phyloP scores from a whole-genome alignment of 805 yeast species.

The Hanseniaspora clermontiae region DNA sequence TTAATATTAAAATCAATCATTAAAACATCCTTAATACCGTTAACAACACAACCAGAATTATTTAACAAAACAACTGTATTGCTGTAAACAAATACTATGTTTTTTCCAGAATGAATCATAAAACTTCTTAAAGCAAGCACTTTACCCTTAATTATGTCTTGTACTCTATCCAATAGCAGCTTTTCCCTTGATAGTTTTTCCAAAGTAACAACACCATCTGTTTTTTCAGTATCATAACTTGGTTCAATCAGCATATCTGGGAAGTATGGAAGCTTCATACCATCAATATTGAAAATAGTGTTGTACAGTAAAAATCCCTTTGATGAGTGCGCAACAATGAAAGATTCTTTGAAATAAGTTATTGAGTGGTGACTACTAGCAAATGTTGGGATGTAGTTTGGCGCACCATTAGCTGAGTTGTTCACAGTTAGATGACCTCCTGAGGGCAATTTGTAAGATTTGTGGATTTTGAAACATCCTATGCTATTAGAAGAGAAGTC shows the following conservation, averaged over 20 bases:
- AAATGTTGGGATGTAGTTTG: neutral
- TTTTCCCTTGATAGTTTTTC: conserved; percentile 23
- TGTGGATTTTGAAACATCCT: conserved; percentile 32
- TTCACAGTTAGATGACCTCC: conserved; percentile 43
- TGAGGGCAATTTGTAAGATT: conserved; percentile 45
- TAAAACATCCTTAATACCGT: conserved; percentile 29
- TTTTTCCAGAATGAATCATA: conserved; percentile 40
- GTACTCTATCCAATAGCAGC: conserved; percentile 29
- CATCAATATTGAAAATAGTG: conserved; percentile 41
- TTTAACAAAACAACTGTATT: conserved; percentile 58
- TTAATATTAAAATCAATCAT: conserved; percentile 34
- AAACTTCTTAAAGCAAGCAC: conserved; percentile 50
- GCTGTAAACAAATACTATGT: conserved; percentile 53
- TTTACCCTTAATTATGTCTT: conserved; percentile 28
- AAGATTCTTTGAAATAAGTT: conserved; percentile 48
- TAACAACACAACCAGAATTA: conserved; percentile 41
- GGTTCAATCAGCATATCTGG: conserved; percentile 29
- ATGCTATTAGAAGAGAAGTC: conserved; percentile 24
- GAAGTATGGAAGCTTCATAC: conserved; percentile 47
- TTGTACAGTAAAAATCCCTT: conserved; percentile 52
- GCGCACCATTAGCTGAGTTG: conserved; percentile 40
- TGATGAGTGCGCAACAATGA: conserved; percentile 47
- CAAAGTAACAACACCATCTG: neutral
- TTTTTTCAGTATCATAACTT: neutral
- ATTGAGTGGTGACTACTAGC: neutral